These are phyloP conservation scores for Aspergillus sp. DNA, from an alignment of 2,329 filamentous ascomycete species.

Conservation along the genomic window DNA sequence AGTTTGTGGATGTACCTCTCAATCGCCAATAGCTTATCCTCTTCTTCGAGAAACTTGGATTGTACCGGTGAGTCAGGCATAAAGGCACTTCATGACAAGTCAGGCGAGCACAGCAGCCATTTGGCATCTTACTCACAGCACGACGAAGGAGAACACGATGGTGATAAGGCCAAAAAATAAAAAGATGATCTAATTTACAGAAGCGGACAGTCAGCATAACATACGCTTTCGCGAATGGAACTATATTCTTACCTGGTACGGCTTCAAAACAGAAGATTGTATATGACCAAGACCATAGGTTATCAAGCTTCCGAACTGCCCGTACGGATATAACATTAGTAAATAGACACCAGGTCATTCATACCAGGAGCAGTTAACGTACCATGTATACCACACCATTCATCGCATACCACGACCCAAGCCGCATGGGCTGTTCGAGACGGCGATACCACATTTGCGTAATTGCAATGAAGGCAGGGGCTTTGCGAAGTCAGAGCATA, in stretches of 20 bases:
- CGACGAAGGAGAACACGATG: constrained; percentile 50
- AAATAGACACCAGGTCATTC: not conserved
- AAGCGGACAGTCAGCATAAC: not conserved
- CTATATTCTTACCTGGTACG: constrained; percentile 49
- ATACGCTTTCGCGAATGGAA: not conserved
- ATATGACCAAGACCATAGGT: constrained; percentile 56
- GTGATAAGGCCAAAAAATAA: constrained; percentile 49
- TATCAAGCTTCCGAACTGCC: constrained; percentile 51
- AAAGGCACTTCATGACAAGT: constrained; percentile 33
- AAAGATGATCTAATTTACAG: constrained; percentile 29
- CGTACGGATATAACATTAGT: not conserved
- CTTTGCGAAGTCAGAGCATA: constrained; percentile 20
- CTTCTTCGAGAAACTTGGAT: constrained; percentile 55
- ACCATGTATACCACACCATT: constrained; percentile 57
- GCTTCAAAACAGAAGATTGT: constrained; percentile 41
- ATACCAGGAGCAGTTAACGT: not conserved
- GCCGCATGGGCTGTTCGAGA: constrained; percentile 52
- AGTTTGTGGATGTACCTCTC: constrained; percentile 43
- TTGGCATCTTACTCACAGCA: constrained; percentile 40
- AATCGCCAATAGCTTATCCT: constrained; percentile 59
- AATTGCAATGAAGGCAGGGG: constrained; percentile 53
- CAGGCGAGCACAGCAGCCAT: not conserved
- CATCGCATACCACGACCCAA: constrained; percentile 55
- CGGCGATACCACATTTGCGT: constrained; percentile 58
- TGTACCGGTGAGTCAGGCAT: constrained; percentile 66